Percentiles rank a stretch among this genome's conserved stretches.
Evolutionary conservation across 331 rosid genomes (phyloP).

Genomic region (Pyrus hybrid): DNA sequence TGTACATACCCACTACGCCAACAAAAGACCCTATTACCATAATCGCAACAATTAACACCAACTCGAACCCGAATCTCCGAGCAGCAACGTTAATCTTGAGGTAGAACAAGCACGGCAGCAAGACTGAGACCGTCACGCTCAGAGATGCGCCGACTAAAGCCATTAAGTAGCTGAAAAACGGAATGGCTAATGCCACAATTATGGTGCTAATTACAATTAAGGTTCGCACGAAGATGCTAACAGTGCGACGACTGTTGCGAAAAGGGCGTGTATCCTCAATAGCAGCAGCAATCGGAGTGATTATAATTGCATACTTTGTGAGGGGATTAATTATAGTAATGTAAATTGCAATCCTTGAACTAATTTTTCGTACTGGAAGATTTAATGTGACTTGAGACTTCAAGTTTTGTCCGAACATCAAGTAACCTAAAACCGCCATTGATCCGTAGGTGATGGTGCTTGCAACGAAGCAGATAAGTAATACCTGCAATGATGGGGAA

Average conservation of each 20-base stretch:
- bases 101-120: constrained; percentile 61
- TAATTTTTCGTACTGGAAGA: constrained; percentile 37
- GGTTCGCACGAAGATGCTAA: constrained; percentile 45
- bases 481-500: constrained; percentile 33
- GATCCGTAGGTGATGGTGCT: constrained; percentile 50
- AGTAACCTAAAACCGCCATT: constrained; percentile 50
- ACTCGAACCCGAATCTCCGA: constrained; percentile 33
- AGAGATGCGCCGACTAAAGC: constrained; percentile 53
- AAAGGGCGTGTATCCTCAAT: constrained; percentile 38
- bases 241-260: background rate
- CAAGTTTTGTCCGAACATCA: constrained; percentile 43
- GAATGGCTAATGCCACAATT: constrained; percentile 42
- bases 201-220: constrained; percentile 33
- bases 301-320: constrained; percentile 49
- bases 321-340: constrained; percentile 60
- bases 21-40: constrained; percentile 32
- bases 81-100: constrained; percentile 50
- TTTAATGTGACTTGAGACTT: constrained; percentile 61
- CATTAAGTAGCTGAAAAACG: constrained; percentile 62
- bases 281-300: constrained; percentile 51
- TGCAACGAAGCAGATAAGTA: constrained; percentile 39
- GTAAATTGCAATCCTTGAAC: constrained; percentile 47
- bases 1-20: constrained; percentile 37
- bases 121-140: constrained; percentile 31
- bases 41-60: constrained; percentile 29